Evolutionary conservation across 371 early-diverging fungal genomes (phyloP), one percentile per base, ranked within the genome.

Genomic region (Funneliformis caledonium): DNA sequence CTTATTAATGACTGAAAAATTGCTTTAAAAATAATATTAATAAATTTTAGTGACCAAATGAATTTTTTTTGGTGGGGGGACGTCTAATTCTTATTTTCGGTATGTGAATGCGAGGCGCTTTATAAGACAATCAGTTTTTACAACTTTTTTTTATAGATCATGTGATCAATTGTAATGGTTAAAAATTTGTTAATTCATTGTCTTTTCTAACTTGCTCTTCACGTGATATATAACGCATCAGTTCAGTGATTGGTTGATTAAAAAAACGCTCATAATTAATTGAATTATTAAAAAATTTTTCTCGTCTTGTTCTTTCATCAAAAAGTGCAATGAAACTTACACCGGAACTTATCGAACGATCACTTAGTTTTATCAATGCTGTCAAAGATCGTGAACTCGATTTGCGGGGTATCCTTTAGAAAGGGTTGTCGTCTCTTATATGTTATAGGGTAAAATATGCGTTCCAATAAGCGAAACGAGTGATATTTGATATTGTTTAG

Each of bases 371-470:
- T 73, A 88, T 96, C 47, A 98, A 97, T 85, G 88, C 98, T 6
- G 84, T 97, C 22, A 92, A 92, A 84, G 97, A 98, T 85, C 87
- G 96, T 67, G 97, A 96, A 85, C 89, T 98, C 68, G 93, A 96
- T 82, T 86, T 98, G 60, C 88, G 97, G 88, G 95, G 95, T 96
- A 86, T 84, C 83, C 82, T 82, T 59, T 78, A 64, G 45, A 47
- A 65, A 61, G 81, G 10, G 43, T 70, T 69, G 16, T 16, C 59
- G 33, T 22, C 9, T 42, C 65, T 52, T 52, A 50, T 8, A 16
- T 14, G 52, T 16, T 56, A 56, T 56, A 56, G 56, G 56, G 56
- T 56, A 56, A 56, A 56, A 56, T 56, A 56, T 56, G 56, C 33
- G 11, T 59, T 19, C 43, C 22, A 19, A 50, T 43, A 11, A 22